phyloP scores from a whole-genome alignment of 306 rosid genomes.

The Acmispon strigosus region DNA sequence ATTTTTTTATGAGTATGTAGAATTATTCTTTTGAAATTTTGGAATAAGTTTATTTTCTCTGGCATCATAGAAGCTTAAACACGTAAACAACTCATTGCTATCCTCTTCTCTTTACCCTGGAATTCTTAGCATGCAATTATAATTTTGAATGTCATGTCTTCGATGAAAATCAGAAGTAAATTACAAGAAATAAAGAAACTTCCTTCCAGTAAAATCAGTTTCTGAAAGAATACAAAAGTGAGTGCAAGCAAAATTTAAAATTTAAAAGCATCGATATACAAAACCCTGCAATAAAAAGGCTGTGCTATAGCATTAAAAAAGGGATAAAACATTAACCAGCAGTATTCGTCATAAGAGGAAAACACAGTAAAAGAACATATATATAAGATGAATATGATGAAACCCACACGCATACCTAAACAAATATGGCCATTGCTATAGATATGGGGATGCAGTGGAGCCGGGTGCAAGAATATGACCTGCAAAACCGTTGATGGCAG shows the following conservation, averaged over 20 bases:
- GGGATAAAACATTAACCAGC: neutral
- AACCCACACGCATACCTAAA: conserved; percentile 54
- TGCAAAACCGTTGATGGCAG: conserved; percentile 29
- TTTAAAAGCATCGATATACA: neutral
- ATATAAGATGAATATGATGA: neutral
- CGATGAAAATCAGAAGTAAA: conserved; percentile 3
- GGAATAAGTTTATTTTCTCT: neutral
- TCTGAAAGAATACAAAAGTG: neutral
- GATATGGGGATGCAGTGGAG: conserved; percentile 97
- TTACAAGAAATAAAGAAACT: conserved; percentile 1
- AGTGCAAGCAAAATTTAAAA: neutral
- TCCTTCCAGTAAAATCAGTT: neutral
- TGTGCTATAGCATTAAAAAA: neutral
- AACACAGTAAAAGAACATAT: neutral
- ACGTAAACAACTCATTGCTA: neutral
- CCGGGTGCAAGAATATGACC: conserved; percentile 97
- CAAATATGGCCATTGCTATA: conserved; percentile 99
- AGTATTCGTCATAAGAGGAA: neutral
- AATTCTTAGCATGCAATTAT: neutral
- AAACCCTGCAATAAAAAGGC: neutral
- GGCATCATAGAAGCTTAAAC: neutral
- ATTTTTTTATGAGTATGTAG: neutral
- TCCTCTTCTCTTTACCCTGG: neutral
- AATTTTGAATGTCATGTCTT: neutral
- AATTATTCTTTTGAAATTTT: neutral